phyloP scores from a whole-genome alignment of 768 basidiomycete species.

The Kwoniella newhampshirensis region DNA sequence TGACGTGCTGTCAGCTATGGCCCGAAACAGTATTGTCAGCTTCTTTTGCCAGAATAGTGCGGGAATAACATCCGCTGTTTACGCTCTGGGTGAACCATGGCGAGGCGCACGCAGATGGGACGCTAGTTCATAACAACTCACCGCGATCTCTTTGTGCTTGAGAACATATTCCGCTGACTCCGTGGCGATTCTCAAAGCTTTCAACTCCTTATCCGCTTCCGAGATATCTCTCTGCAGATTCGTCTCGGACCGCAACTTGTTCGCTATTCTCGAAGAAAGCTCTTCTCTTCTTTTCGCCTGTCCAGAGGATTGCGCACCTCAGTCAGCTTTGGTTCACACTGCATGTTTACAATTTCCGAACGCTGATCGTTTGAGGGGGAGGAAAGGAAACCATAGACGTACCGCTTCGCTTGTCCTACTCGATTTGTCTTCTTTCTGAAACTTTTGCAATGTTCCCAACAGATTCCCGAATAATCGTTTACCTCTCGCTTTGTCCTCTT shows the following conservation, averaged over 20 bases:
- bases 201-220: conserved; percentile 45
- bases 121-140: conserved; percentile 24
- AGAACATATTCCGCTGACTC: conserved; percentile 43
- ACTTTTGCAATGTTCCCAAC: conserved; percentile 50
- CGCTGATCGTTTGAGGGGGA: background rate
- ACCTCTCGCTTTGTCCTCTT: conserved; percentile 48
- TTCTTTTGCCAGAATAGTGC: background rate
- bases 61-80: background rate
- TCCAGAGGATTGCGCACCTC: background rate
- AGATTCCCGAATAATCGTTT: conserved; percentile 51
- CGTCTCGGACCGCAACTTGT: conserved; percentile 46
- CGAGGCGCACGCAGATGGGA: background rate
- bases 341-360: background rate
- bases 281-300: conserved; percentile 50
- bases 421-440: conserved; percentile 51
- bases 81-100: too few relatives aligned
- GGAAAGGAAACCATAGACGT: conserved; percentile 9
- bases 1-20: conserved; percentile 41
- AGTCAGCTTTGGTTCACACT: background rate
- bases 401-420: conserved; percentile 44
- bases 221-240: conserved; percentile 47
- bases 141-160: conserved; percentile 43
- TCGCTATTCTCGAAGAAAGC: conserved; percentile 41
- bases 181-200: conserved; percentile 38
- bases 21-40: background rate